Percentiles rank a stretch among this genome's conserved stretches.
Evolutionary conservation across 139 green algal species (phyloP).

Genomic region (Closterium sp.): DNA sequence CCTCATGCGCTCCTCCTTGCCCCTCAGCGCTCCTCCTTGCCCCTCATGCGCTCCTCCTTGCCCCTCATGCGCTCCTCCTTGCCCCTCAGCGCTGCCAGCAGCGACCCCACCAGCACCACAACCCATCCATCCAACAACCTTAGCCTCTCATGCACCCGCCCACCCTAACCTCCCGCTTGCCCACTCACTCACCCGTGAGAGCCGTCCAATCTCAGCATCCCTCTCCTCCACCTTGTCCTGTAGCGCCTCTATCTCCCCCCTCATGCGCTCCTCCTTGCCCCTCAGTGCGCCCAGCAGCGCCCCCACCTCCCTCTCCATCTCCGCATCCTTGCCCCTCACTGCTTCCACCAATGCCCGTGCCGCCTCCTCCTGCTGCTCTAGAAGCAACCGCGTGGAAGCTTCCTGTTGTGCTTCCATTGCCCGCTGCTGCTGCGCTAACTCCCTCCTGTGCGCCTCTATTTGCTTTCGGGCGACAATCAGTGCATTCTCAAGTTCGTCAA

Average conservation of each 20-base stretch:
- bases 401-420: neutral
- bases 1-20: too few species aligned
- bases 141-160: too few species aligned
- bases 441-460: neutral
- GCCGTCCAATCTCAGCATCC: neutral
- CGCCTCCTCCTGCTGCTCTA: neutral
- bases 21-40: too few species aligned
- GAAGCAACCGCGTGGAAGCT: neutral
- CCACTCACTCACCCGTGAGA: neutral
- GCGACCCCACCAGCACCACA: too few species aligned
- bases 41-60: too few species aligned
- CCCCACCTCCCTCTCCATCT: neutral
- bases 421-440: neutral
- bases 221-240: neutral
- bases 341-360: neutral
- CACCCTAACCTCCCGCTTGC: too few species aligned
- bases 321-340: neutral
- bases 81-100: too few species aligned
- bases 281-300: neutral
- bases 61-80: too few species aligned
- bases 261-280: neutral
- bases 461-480: neutral
- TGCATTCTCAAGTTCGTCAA: neutral
- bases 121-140: too few species aligned
- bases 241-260: neutral